Evolutionary conservation across 495 filamentous ascomycete genomes (phyloP), one percentile per base, ranked within the genome.

Genomic region (Thermothielavioides terrestris): DNA sequence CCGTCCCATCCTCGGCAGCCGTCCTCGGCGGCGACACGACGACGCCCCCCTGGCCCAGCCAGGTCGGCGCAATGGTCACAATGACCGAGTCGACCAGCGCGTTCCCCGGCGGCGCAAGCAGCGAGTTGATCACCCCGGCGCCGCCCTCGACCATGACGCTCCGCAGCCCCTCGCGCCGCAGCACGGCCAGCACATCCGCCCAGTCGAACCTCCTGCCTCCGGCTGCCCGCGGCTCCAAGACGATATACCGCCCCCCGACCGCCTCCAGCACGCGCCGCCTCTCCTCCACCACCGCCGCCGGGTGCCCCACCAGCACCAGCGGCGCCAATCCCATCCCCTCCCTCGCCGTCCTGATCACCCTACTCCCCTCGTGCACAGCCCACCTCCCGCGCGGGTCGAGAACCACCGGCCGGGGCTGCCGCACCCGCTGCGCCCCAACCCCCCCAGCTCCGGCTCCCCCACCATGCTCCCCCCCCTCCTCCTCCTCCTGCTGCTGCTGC

Each of bases 61-160:
- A 95, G 3, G 79, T 85, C 2, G 89, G 89, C 2, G 89, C 88
- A 54, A 95, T 77, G 0, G 89, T 94, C 49, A 94, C 74, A 54
- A 95, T 79, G 20, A 94, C 81, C 10, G 80, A 80, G 55, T 81
- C 74, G 40, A 95, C 75, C 20, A 89, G 70, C 37, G 65, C 60
- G n/a, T 76, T 67, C 51, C 85, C 80, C 44, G 77, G 73, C 14
- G 71, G 65, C 30, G 72, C 69, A 15, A 95, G 68, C 12, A 95
- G 70, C 43, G 83, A 78, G 57, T 86, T 86, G 56, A 94, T 83
- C 40, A 95, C 78, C 17, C 75, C 75, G 3, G 79, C 88, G 14
- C 89, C 89, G 0, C 89, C 89, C 65, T 95, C 89, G 32, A 95
- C 74, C 89, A 94, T 95, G 23, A 95, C 75, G 56, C 86, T 91